Evolutionary conservation across 331 rosid species (phyloP).

Genomic region (Rosa hybrid): DNA sequence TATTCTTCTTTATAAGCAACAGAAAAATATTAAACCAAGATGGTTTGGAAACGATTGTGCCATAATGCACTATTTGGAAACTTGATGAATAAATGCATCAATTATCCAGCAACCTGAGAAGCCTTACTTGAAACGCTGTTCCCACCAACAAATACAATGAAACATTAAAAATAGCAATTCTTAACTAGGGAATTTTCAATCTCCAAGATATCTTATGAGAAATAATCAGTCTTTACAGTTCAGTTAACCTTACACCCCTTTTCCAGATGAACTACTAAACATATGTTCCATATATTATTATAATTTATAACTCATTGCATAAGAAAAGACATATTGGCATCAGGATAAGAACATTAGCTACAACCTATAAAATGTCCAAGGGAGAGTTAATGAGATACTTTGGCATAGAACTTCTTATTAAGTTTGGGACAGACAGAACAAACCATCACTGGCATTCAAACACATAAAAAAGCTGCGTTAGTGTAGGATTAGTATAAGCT

Average conservation of each 20-base stretch:
- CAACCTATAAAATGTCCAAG: background rate
- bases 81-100: no score
- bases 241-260: no score
- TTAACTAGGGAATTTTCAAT: no score
- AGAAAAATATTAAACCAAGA: background rate
- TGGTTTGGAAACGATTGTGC: background rate
- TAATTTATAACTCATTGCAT: no score
- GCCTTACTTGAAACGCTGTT: background rate
- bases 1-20: background rate
- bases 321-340: no score
- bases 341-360: no score
- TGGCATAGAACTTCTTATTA: background rate
- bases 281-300: no score
- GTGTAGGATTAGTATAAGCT: constrained; percentile 28
- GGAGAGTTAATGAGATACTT: background rate
- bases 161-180: background rate
- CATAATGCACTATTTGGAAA: no score
- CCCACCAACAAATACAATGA: background rate
- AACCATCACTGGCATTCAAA: background rate
- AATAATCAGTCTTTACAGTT: no score
- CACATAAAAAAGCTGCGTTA: background rate
- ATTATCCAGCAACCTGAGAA: no score
- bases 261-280: background rate
- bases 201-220: no score
- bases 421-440: background rate